Base-by-base conservation (phyloP, 2,329 filamentous ascomycete species). In the Botrytis deweyae region DNA sequence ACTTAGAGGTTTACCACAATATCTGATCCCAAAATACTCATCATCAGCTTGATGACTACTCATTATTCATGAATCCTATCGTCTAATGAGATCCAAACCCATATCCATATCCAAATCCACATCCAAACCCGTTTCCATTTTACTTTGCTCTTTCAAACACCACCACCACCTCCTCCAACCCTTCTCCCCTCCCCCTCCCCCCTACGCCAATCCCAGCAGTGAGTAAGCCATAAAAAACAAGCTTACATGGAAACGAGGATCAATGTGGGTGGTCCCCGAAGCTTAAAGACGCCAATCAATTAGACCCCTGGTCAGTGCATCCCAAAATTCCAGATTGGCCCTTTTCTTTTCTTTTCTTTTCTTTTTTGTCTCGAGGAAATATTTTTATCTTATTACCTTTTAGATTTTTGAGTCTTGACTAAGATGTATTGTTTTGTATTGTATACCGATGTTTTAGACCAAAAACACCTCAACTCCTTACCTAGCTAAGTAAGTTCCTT, bases 251-350 rank as follows among this genome's bases (percentile, higher is more conserved):
- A 58, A 58, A 59, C 62, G 40, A 67, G 70, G 49, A 61, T 72
- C 46, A 46, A 38, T 46, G 58, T 61, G 58, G 62, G 33, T 58
- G 61, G 70, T 72, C 70, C 70, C 70, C 70, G 70, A 72, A 72
- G 70, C 70, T 72, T 67, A 67, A 67, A 72, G 46, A 72, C 70
- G 70, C 70, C 70, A 72, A 72, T 72, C 49, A 72, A 72, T 4
- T 42, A 61, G 33, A 59, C 46, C 70, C 70, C 70, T 72, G 46
- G 70, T 58, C 70, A 40, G 40, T 72, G 70, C 70, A 46, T 72
- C 9, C 40, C 59, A 46, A 49, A 44, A 49, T 40, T 71, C 69
- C 69, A 71, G 69, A 52, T 52, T 49, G 58, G 58, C 18, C 69
- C 46, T 40, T 63, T n/a, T 22, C 49, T 44, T 29, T n/a, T 22